Percentiles rank a stretch among this genome's conserved stretches.
These are phyloP conservation scores for Exobasidium cylindrosporum DNA, from an alignment of 1,284 basidiomycete genomes.

Conservation along the genomic window DNA sequence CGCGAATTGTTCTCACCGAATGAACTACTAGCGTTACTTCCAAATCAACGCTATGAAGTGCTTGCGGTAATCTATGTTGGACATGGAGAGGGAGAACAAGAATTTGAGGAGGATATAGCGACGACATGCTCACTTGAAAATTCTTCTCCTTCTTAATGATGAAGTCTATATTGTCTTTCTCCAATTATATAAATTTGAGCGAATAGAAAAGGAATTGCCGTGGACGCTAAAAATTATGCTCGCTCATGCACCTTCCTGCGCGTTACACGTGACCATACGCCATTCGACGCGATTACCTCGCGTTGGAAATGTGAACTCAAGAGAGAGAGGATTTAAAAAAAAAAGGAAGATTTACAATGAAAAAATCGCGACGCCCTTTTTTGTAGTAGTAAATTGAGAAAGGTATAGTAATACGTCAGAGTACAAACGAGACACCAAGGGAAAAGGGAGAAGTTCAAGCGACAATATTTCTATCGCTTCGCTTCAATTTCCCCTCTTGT, in stretches of 20 bases:
- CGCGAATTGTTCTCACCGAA: no score
- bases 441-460: neutral
- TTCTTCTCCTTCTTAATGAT: neutral
- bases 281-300: neutral
- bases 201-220: no score
- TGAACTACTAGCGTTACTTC: neutral
- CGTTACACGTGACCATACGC: neutral
- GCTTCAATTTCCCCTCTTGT: neutral
- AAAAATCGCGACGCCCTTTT: neutral
- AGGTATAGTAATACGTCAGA: neutral
- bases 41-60: neutral
- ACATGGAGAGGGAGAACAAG: neutral
- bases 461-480: neutral
- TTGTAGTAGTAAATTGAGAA: neutral
- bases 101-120: neutral
- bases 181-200: no score
- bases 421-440: neutral
- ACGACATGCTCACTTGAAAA: neutral
- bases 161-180: no score
- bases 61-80: neutral
- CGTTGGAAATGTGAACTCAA: neutral
- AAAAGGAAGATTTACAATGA: no score
- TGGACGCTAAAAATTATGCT: no score
- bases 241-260: neutral
- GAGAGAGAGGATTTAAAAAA: no score